These are phyloP conservation scores for Leavenworthia alabamica DNA, from an alignment of 345 rosid species.

Conservation along the genomic window DNA sequence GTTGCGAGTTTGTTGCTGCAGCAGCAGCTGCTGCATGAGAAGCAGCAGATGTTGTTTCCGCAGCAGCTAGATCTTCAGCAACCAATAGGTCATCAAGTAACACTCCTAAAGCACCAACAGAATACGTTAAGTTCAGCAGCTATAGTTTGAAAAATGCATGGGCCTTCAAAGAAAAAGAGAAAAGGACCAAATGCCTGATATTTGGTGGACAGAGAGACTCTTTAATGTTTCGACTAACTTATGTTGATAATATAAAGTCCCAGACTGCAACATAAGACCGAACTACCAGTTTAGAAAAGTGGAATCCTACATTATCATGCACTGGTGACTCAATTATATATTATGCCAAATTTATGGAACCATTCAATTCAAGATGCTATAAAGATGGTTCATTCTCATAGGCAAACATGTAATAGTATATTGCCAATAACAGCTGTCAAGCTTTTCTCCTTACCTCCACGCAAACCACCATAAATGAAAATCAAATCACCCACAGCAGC, in stretches of 20 bases:
- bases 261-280: not conserved
- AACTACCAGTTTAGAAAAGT: not conserved
- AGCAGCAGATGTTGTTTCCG: constrained; percentile 84
- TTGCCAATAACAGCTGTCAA: not conserved
- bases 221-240: not conserved
- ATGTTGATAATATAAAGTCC: not conserved
- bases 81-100: constrained; percentile 96
- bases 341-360: not conserved
- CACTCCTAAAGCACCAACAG: constrained; percentile 57
- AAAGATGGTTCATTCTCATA: not conserved
- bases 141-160: not conserved
- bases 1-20: constrained; percentile 61
- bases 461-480: constrained; percentile 94
- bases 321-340: not conserved
- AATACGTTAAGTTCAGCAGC: constrained; percentile 1
- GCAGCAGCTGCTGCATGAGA: constrained; percentile 94
- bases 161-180: not conserved
- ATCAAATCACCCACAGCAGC: constrained; percentile 93
- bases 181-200: not conserved
- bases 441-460: constrained; percentile 74
- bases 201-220: not conserved
- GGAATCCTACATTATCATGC: not conserved
- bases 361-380: not conserved
- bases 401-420: not conserved
- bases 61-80: constrained; percentile 93